A percentile compares a stretch with the other conserved stretches of the same genome.
Conservation (phyloP, 192 early-diverging fungal genomes). For the Paraglomus occultum region DNA sequence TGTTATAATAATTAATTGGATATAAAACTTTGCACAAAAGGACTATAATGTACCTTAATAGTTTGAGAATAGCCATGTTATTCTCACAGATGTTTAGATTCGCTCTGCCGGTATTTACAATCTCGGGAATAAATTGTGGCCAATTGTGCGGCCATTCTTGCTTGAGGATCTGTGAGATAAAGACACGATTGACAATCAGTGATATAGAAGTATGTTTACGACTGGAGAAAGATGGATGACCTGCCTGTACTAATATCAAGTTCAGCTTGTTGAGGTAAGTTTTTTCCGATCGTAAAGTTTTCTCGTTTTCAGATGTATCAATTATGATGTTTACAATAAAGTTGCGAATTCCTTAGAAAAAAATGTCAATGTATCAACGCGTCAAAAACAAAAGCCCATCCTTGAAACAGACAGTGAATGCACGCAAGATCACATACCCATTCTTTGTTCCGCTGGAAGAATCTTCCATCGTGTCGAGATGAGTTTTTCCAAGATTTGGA, state of each 20-base stretch:
- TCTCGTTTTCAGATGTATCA: conserved; percentile 86
- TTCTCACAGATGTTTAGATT: conserved; percentile 96
- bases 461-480: conserved; percentile 99
- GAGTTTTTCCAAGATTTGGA: conserved; percentile 90
- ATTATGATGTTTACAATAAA: conserved; percentile 93
- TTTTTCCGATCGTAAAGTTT: conserved; percentile 68
- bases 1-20: conserved; percentile 28
- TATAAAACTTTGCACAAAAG: conserved; percentile 17
- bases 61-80: conserved; percentile 99
- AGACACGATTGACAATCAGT: neutral
- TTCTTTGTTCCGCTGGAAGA: conserved; percentile 24
- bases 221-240: neutral
- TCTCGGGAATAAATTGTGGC: conserved; percentile 98
- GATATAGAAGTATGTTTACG: neutral
- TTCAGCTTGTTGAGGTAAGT: conserved; percentile 91
- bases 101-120: conserved; percentile 90
- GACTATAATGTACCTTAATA: conserved; percentile 70
- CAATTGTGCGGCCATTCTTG: conserved; percentile 99
- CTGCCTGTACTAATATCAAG: conserved; percentile 93
- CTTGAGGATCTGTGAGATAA: conserved; percentile 79
- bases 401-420: neutral
- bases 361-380: neutral
- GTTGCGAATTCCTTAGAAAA: conserved; percentile 86
- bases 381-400: neutral
- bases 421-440: conserved; percentile 20